Evolutionary conservation across 2,329 filamentous ascomycete species (phyloP), one percentile per base, ranked within the genome.

Genomic region (Penicillium sclerotiorum): DNA sequence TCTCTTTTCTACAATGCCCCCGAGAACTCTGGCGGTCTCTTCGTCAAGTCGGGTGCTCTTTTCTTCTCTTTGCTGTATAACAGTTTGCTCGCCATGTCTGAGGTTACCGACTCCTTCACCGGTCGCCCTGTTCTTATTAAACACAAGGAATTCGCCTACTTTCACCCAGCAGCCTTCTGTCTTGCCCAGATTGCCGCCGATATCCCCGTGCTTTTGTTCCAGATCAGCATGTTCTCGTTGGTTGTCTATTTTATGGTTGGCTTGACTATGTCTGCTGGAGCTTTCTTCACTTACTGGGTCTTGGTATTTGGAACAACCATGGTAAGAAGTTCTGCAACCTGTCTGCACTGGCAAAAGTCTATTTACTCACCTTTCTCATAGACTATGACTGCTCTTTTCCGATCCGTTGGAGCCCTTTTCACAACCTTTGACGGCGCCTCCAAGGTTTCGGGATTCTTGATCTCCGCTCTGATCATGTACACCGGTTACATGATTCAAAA

Each of bases 1-100:
- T 87, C 84, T 0, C 75, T 87, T 4, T 88, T 88, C 69, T 88
- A 88, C 68, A 76, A 84, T 40, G 79, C 84, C 0, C 77, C 83
- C 0, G 48, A 69, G n/a, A 81, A 77, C 35, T 80, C 82, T 0
- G 72, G 67, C 1, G 50, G 50, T 33, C 35, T 53, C 3, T 53
- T 53, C 8, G 46, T 53, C 25, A 53, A 53, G 25, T 53, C 50
- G 9, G 50, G 50, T 44, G 50, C 50, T 13, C 47, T 53, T n/a
- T 53, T 53, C 43, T 53, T 53, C 47, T 53, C 50, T 12, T 35
- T 53, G 5, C 46, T 53, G 3, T 53, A 53, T 22, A 42, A 53
- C 43, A 53, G 46, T 53, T 22, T 53, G 38, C 46, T 53, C n/a
- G 50, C 50, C 15, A 53, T 53, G 50, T 53, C 50, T 4, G 50